Conservation (phyloP, 1,284 basidiomycete genomes). For the Heterobasidion occidentale region DNA sequence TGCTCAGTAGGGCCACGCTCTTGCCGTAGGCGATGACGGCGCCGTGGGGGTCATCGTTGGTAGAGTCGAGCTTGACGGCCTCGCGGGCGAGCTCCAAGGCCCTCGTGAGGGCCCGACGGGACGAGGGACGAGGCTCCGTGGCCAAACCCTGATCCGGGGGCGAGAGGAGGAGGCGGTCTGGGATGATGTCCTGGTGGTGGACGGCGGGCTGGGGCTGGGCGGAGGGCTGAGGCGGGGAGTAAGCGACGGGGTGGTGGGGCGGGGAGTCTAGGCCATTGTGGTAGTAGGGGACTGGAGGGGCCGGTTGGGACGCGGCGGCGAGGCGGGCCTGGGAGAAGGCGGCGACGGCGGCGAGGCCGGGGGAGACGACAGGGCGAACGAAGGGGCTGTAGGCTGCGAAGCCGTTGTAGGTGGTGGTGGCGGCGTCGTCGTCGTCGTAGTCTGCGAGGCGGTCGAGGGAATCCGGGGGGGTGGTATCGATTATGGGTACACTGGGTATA, state of each 20-base stretch:
- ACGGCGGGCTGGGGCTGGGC: slow-evolving; percentile 11
- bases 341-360: slow-evolving; percentile 49
- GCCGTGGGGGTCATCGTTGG: slow-evolving; percentile 74
- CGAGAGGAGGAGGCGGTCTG: slow-evolving; percentile 36
- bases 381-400: slow-evolving; percentile 23
- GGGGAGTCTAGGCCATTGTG: background rate
- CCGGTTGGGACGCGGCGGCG: slow-evolving; percentile 23
- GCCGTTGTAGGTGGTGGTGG: slow-evolving; percentile 10
- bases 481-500: slow-evolving; percentile 48
- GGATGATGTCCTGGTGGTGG: slow-evolving; percentile 27
- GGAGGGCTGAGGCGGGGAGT: slow-evolving; percentile 15
- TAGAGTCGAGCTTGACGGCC: slow-evolving; percentile 74
- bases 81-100: slow-evolving; percentile 79
- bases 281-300: slow-evolving; percentile 19
- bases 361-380: slow-evolving; percentile 42
- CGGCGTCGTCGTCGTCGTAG: background rate
- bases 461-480: slow-evolving; percentile 6
- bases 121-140: slow-evolving; percentile 46
- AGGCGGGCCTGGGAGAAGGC: slow-evolving; percentile 49
- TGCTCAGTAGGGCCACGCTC: slow-evolving; percentile 74
- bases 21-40: slow-evolving; percentile 76
- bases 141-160: slow-evolving; percentile 34
- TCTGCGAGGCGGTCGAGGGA: slow-evolving; percentile 18
- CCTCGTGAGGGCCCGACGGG: slow-evolving; percentile 67
- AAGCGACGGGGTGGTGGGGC: slow-evolving; percentile 4